These are phyloP conservation scores for Colletotrichum truncatum DNA, from an alignment of 2,329 filamentous ascomycete species.

Conservation along the genomic window DNA sequence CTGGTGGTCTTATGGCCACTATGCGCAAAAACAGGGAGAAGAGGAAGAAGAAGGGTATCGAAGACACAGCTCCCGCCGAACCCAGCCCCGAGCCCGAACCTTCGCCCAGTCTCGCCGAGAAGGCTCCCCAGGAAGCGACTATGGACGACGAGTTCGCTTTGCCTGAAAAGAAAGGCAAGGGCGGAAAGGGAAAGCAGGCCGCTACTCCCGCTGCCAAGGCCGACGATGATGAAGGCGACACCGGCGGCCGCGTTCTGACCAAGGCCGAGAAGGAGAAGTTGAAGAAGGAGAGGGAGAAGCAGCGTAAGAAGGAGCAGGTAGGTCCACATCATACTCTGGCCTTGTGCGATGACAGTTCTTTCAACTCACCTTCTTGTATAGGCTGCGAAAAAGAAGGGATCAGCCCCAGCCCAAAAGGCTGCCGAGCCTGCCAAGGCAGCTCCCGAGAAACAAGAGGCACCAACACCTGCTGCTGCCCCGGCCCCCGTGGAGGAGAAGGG, in stretches of 20 bases:
- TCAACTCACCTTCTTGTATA: conserved; percentile 40
- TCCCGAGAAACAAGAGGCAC: conserved; percentile 53
- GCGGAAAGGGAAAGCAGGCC: conserved; percentile 55
- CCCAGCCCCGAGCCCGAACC: conserved; percentile 54
- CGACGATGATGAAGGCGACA: conserved; percentile 60
- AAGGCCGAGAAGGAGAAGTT: conserved; percentile 99
- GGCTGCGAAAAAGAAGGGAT: conserved; percentile 84
- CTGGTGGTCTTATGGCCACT: conserved; percentile 79
- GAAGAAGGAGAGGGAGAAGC: conserved; percentile 98
- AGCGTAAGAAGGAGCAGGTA: conserved; percentile 97
- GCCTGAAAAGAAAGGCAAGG: conserved; percentile 80
- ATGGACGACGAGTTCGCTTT: conserved; percentile 88
- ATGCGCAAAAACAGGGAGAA: conserved; percentile 85
- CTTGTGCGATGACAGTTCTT: neutral
- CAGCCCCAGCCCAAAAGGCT: conserved; percentile 46
- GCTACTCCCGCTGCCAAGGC: conserved; percentile 53
- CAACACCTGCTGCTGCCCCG: conserved; percentile 45
- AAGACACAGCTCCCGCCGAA: conserved; percentile 75
- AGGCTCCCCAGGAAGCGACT: conserved; percentile 82
- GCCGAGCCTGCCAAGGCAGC: conserved; percentile 64
- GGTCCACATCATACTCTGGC: neutral
- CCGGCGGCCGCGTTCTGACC: conserved; percentile 78
- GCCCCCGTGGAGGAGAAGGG: conserved; percentile 58
- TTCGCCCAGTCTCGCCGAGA: conserved; percentile 62
- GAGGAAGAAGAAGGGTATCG: conserved; percentile 87